A percentile compares a stretch with the other conserved stretches of the same genome.
Conservation (phyloP, 2,329 filamentous ascomycete species). For the Neonectria coccinea region DNA sequence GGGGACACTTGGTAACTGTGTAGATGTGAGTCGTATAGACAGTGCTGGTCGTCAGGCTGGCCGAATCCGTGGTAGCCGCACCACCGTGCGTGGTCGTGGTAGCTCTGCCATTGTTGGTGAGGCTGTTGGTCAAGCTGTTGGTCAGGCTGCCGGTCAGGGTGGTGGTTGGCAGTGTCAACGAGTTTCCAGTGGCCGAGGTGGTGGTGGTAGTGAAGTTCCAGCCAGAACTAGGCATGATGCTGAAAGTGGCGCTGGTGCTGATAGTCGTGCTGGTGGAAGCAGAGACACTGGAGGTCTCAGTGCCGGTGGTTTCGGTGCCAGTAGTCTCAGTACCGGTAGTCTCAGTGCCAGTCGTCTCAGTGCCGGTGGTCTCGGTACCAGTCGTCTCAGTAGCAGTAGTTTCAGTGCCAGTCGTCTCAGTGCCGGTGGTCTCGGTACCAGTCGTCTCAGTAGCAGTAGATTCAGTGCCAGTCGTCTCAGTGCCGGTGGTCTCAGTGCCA, state of each 20-base stretch:
- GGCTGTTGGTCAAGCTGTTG: not conserved
- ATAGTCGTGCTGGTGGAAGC: not conserved
- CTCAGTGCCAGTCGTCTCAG: constrained; percentile 10
- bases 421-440: not conserved
- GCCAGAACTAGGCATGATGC: constrained; percentile 3
- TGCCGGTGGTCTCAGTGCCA: too few relatives aligned
- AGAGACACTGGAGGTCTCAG: constrained; percentile 1
- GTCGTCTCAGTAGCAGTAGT: constrained; percentile 5
- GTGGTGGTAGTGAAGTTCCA: constrained; percentile 23
- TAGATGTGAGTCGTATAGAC: constrained; percentile 58
- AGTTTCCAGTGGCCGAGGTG: constrained; percentile 10
- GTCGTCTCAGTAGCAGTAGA: constrained; percentile 3
- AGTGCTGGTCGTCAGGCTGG: constrained; percentile 48
- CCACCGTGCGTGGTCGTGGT: not conserved
- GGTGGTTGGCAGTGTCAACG: constrained; percentile 13
- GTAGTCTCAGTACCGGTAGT: constrained; percentile 5
- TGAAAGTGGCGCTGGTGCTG: not conserved
- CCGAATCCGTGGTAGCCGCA: constrained; percentile 5
- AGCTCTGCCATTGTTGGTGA: not conserved
- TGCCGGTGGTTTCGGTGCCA: constrained; percentile 18
- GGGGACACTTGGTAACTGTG: constrained; percentile 67
- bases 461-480: not conserved
- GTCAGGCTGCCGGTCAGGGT: constrained; percentile 34
- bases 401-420: not conserved
- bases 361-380: not conserved